Evolutionary conservation across 2,329 filamentous ascomycete species (phyloP).

Genomic region (Neopestalotiopsis clavispora): DNA sequence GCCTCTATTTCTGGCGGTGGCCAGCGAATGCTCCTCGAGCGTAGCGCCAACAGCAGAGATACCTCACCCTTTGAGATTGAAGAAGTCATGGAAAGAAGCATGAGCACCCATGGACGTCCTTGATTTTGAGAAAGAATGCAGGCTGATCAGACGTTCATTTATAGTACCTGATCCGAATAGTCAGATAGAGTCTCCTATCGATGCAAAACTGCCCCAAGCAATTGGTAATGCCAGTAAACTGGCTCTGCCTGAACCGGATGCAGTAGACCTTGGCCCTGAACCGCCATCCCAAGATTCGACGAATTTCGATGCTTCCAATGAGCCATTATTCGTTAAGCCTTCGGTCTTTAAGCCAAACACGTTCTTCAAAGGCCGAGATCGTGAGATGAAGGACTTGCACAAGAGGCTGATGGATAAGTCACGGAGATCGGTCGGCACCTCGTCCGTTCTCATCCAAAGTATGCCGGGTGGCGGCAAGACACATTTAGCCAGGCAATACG

Average conservation of each 20-base stretch:
- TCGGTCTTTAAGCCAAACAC: constrained; percentile 64
- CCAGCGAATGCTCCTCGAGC: constrained; percentile 25
- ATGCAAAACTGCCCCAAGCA: constrained; percentile 29
- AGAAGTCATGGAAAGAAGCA: constrained; percentile 27
- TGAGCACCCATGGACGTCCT: constrained; percentile 13
- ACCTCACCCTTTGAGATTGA: constrained; percentile 37
- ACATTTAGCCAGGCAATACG: constrained; percentile 70
- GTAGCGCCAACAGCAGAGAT: constrained; percentile 30
- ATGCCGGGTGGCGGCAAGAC: constrained; percentile 72
- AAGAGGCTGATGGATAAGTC: constrained; percentile 61
- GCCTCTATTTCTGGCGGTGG: not conserved
- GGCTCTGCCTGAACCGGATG: constrained; percentile 32
- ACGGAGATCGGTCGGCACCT: constrained; percentile 60
- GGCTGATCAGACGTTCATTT: constrained; percentile 36
- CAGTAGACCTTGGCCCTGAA: constrained; percentile 30
- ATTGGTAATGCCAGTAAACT: constrained; percentile 32
- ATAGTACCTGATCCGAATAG: constrained; percentile 39
- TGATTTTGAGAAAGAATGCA: constrained; percentile 25
- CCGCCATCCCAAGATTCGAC: constrained; percentile 36
- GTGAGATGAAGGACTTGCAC: constrained; percentile 63
- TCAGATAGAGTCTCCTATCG: constrained; percentile 34
- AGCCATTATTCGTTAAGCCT: constrained; percentile 49
- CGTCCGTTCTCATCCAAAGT: constrained; percentile 67
- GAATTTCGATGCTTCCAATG: constrained; percentile 27
- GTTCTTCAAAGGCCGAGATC: constrained; percentile 61